phyloP scores from a whole-genome alignment of 106 monocot genomes.

The Acorus gramineus region DNA sequence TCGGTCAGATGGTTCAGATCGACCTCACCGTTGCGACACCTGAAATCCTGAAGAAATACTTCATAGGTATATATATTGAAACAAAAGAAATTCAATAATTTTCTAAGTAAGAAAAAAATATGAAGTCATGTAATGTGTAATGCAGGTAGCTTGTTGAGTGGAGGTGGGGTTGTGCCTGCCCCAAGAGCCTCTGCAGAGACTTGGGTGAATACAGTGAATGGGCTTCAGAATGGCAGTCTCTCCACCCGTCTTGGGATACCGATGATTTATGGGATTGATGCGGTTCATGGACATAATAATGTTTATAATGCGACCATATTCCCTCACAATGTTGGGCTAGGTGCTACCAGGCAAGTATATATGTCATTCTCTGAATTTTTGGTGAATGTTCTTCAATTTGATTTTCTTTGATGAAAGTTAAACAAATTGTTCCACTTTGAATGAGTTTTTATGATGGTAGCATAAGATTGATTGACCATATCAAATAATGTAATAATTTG shows the following conservation, averaged over 20 bases:
- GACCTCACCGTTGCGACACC: constrained; percentile 13
- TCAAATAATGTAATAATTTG: no score
- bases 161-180: constrained; percentile 21
- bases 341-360: constrained; percentile 19
- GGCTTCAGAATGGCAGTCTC: constrained; percentile 8
- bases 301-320: constrained; percentile 23
- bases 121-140: no score
- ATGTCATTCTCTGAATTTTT: no score
- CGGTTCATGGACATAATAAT: constrained; percentile 23
- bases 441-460: no score
- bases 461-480: no score
- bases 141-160: constrained; percentile 25
- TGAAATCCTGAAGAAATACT: constrained; percentile 16
- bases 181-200: constrained; percentile 10
- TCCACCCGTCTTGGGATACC: constrained; percentile 18
- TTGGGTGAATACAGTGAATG: constrained; percentile 21
- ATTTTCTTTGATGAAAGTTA: no score
- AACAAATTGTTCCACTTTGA: no score
- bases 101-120: no score
- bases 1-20: constrained; percentile 27
- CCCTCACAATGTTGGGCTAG: constrained; percentile 24
- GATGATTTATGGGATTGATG: constrained; percentile 24
- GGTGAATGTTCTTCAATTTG: no score
- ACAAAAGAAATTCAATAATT: no score
- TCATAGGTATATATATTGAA: constrained; percentile 7